Conservation (phyloP, 345 rosid species). For the Clarkia xantiana region DNA sequence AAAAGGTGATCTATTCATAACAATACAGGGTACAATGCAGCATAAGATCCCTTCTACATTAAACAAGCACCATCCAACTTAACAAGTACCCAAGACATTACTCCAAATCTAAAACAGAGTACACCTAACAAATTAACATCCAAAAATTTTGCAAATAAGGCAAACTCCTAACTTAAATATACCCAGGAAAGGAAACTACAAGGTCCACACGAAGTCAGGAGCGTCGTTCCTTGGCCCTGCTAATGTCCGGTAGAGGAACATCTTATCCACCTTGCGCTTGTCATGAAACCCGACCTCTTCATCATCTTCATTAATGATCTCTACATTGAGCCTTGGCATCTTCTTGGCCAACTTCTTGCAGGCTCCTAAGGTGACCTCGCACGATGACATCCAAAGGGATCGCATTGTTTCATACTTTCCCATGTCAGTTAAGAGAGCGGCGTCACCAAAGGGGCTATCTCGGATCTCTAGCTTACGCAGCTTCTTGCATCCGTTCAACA, state of each 20-base stretch:
- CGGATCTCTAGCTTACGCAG: constrained; percentile 80
- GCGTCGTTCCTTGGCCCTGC: constrained; percentile 71
- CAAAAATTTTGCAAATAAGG: background rate
- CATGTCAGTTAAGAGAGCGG: constrained; percentile 67
- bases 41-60: constrained; percentile 12
- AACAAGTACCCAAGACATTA: constrained; percentile 14
- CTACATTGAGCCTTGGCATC: constrained; percentile 73
- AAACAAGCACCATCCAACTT: constrained; percentile 16
- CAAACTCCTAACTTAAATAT: background rate
- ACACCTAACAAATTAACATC: constrained; percentile 8
- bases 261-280: constrained; percentile 45
- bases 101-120: constrained; percentile 13
- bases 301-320: constrained; percentile 62
- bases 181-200: constrained; percentile 20
- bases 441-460: constrained; percentile 79
- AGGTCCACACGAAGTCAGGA: constrained; percentile 53
- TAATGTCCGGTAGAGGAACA: constrained; percentile 76
- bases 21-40: constrained; percentile 10
- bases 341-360: constrained; percentile 58
- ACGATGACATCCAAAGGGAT: constrained; percentile 99
- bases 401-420: constrained; percentile 98
- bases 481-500: constrained; percentile 81
- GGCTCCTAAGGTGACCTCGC: constrained; percentile 79
- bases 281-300: constrained; percentile 17
- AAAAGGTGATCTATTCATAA: constrained; percentile 6